Conservation (phyloP, 805 yeast genomes). For the Candida sakaeoensis region DNA sequence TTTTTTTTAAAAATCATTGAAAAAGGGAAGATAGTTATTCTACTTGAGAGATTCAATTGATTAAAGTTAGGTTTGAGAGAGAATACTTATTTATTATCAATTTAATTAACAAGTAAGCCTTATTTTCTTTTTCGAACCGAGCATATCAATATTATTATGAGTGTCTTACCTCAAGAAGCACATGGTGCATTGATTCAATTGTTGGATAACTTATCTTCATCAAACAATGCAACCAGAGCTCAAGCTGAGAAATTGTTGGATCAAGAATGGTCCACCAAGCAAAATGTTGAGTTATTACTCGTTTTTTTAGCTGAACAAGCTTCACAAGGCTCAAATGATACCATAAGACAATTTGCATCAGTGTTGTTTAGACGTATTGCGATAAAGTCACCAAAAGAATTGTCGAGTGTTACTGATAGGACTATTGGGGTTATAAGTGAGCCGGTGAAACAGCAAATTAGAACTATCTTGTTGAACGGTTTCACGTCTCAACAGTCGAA, state of each 20-base stretch:
- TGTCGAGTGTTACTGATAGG: conserved; percentile 65
- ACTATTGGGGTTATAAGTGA: conserved; percentile 68
- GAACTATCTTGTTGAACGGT: conserved; percentile 66
- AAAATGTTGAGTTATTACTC: conserved; percentile 65
- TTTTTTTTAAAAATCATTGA: not conserved
- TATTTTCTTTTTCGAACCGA: not conserved
- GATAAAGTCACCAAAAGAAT: conserved; percentile 67
- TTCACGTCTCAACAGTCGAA: conserved; percentile 66
- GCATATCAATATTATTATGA: conserved; percentile 23
- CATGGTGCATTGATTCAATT: conserved; percentile 52
- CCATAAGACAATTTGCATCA: conserved; percentile 70
- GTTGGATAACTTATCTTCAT: conserved; percentile 61
- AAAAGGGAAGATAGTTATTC: not conserved
- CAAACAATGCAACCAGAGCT: conserved; percentile 72
- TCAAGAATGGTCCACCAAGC: conserved; percentile 68
- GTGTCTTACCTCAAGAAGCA: conserved; percentile 58
- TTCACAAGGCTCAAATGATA: conserved; percentile 54
- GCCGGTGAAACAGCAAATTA: conserved; percentile 57
- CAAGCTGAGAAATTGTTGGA: conserved; percentile 74
- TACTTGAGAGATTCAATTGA: not conserved
- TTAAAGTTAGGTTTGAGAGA: not conserved
- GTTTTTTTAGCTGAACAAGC: conserved; percentile 82
- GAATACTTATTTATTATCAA: not conserved
- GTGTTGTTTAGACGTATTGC: conserved; percentile 88
- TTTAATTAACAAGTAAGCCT: not conserved